Percentiles rank a stretch among this genome's conserved stretches.
Evolutionary conservation across 768 basidiomycete genomes (phyloP).

Genomic region (Mycena metata): DNA sequence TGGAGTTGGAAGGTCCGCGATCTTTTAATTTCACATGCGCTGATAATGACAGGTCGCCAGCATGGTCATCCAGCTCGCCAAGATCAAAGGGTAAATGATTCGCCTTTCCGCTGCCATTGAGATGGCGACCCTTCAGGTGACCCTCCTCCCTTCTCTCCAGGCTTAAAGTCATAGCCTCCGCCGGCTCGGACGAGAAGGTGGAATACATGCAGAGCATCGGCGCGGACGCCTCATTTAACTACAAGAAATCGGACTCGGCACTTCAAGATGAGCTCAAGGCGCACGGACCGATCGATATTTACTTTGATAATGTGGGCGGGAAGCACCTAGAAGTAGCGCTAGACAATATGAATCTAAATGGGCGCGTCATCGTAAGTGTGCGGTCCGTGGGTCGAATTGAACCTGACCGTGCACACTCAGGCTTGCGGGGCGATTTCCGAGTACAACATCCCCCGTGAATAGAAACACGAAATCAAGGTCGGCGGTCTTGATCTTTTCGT

Average conservation of each 20-base stretch:
- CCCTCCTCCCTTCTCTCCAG: conserved; percentile 19
- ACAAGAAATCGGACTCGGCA: conserved; percentile 62
- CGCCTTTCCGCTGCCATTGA: too few relatives aligned
- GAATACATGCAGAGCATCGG: conserved; percentile 63
- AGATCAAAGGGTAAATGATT: conserved; percentile 36
- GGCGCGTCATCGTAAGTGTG: conserved; percentile 51
- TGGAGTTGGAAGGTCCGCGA: conserved; percentile 39
- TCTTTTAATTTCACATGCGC: too few relatives aligned
- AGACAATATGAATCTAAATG: conserved; percentile 48
- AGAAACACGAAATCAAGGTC: conserved; percentile 33
- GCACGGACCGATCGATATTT: conserved; percentile 24
- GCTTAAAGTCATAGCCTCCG: conserved; percentile 72
- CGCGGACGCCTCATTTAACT: conserved; percentile 72
- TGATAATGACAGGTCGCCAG: too few relatives aligned
- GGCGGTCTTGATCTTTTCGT: too few relatives aligned
- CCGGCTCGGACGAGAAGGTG: conserved; percentile 74
- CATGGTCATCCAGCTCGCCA: conserved; percentile 54
- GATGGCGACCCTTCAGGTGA: too few relatives aligned
- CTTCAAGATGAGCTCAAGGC: conserved; percentile 56
- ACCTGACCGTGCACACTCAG: too few relatives aligned
- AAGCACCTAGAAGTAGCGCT: conserved; percentile 59
- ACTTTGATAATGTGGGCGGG: conserved; percentile 58
- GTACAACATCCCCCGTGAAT: conserved; percentile 32
- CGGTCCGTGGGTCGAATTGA: too few relatives aligned
- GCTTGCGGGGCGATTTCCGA: conserved; percentile 44